Base-by-base conservation (phyloP, 768 basidiomycete species). In the Phylloporus rhodoxanthus region DNA sequence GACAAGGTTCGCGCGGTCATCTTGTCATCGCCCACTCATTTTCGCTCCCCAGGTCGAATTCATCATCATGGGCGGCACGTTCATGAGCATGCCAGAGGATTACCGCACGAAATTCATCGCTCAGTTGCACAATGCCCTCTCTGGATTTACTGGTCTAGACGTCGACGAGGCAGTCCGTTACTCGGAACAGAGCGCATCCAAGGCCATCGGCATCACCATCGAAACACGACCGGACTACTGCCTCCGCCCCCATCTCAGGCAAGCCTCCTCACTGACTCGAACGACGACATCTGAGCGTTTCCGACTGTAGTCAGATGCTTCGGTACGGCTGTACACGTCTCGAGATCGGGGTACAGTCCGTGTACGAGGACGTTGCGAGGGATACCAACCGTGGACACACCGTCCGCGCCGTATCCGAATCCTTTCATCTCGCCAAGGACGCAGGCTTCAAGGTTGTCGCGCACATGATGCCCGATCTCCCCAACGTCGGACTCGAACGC, bases 401-500 rank as follows among this genome's bases (percentile, higher is more conserved):
- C 21, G 96, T 99, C 43, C 91, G 91, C 46, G 91, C 95, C 8
- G 95, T 97, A 47, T 85, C 90, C 41, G 95, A 99, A 67, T 90
- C 87, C 11, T 99, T 99, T 71, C 95, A 98, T 62, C 82, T 99
- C 60, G 86, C 93, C 17, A 99, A 99, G 67, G 95, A 99, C 61
- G 96, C 95, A 2, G 96, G 96, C 4, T 99, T 96, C 84, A 99
- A 99, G 70, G 94, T 99, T 47, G 96, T 99, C 25, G 94, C 94
- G 17, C 96, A 99, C 66, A 98, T 98, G 96, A 99, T 99, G 94
- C 93, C 94, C 13, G 95, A 99, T 67, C 79, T 98, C 8, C 95
- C 95, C 8, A 99, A 99, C 65, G 91, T 98, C 50, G 96, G 96
- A 29, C 78, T 95, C 51, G 96, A 98, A 72, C 82, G 96, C 49